Percentiles rank a stretch among this genome's conserved stretches.
phyloP scores from a whole-genome alignment of 2,329 filamentous ascomycete species.

The Claviceps arundinis region DNA sequence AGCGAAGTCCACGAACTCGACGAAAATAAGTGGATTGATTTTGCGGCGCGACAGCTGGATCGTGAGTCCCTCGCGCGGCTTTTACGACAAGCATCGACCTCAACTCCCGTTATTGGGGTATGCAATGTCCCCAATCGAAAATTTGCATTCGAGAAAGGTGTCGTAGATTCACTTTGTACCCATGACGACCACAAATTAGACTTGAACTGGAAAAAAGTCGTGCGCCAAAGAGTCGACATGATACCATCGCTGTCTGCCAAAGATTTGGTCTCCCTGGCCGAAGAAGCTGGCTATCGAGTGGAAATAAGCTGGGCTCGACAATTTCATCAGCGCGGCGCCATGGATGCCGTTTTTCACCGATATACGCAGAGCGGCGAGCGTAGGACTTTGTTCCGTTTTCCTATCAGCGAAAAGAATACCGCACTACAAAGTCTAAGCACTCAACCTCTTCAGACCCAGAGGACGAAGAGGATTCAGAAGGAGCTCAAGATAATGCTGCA shows the following conservation, averaged over 20 bases:
- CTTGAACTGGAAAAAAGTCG: not conserved
- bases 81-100: not conserved
- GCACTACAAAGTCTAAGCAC: not conserved
- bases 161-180: not conserved
- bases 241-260: constrained; percentile 1
- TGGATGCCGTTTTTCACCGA: constrained; percentile 20
- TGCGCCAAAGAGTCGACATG: not conserved
- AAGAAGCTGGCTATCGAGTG: constrained; percentile 28
- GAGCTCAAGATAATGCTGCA: not conserved
- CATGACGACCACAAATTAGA: not conserved
- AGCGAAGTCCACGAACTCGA: not conserved
- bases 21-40: constrained; percentile 3
- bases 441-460: constrained; percentile 5
- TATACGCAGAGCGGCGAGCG: not conserved
- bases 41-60: not conserved
- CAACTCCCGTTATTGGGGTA: not conserved
- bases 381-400: constrained; percentile 7
- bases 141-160: not conserved
- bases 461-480: not conserved
- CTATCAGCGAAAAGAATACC: constrained; percentile 2
- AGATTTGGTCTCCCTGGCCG: constrained; percentile 11
- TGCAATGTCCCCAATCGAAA: not conserved
- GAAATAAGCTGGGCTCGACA: constrained; percentile 29
- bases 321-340: constrained; percentile 8
- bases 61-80: not conserved